Percentiles rank a stretch among this genome's conserved stretches.
Evolutionary conservation across 345 rosid species (phyloP).

Genomic region (Durio zibethinus): DNA sequence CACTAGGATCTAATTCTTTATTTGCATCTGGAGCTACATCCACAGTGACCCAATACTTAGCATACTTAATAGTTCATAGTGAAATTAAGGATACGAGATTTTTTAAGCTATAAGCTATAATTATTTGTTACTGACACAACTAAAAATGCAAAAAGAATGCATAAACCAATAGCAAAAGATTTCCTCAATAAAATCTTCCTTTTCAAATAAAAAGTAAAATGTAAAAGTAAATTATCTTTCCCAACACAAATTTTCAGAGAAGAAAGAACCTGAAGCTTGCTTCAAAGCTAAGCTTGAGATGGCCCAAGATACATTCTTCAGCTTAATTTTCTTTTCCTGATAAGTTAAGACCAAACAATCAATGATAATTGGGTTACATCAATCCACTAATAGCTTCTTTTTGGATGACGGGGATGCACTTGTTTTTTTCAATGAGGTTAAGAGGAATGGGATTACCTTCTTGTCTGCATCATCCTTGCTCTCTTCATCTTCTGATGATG

Average conservation of each 20-base stretch:
- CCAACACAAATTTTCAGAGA: not conserved
- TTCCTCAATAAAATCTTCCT: not conserved
- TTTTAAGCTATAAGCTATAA: not conserved
- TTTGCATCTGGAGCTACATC: slow-evolving; percentile 54
- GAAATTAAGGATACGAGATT: not conserved
- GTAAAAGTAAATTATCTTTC: not conserved
- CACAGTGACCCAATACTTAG: slow-evolving; percentile 24
- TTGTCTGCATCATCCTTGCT: slow-evolving; percentile 45
- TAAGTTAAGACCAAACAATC: slow-evolving; percentile 15
- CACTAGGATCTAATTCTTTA: slow-evolving; percentile 57
- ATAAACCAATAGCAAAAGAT: not conserved
- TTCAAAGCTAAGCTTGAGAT: slow-evolving; percentile 67
- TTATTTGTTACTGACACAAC: not conserved
- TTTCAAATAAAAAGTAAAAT: not conserved
- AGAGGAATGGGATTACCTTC: slow-evolving; percentile 39
- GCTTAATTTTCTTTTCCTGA: slow-evolving; percentile 65
- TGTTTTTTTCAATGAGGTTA: slow-evolving; percentile 6
- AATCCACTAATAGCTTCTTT: not conserved
- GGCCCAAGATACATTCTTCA: slow-evolving; percentile 92
- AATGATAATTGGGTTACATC: slow-evolving; percentile 12
- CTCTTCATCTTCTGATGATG: slow-evolving; percentile 78
- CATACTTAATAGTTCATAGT: slow-evolving; percentile 2
- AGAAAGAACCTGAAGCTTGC: slow-evolving; percentile 61
- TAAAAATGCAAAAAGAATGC: not conserved
- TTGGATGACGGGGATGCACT: not conserved